Evolutionary conservation across 1,284 basidiomycete genomes (phyloP), one percentile per base, ranked within the genome.

Genomic region (Cryptococcus sp.): DNA sequence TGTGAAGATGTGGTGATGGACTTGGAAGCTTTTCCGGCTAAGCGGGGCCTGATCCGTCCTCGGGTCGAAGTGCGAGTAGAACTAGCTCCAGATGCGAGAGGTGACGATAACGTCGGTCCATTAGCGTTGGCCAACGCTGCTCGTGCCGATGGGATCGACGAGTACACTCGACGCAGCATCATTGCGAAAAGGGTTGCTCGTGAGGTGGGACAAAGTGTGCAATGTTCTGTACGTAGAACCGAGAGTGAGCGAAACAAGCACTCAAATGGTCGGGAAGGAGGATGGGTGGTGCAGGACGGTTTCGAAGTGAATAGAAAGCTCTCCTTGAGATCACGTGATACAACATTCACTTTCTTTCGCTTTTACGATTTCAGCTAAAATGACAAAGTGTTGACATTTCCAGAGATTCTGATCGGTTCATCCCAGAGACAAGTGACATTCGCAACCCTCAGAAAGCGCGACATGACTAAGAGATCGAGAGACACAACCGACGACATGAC

Each of bases 131-230:
- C 49, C 37, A 29, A 26, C 13, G 52, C 54, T 10, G 54, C 49
- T 25, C 61, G 40, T 5, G 58, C 50, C 10, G 57, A 55, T n/a
- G 64, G 54, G 17, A 62, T 48, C 10, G 71, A 71, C 17, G 68
- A 70, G 63, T 72, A 72, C 5, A 74, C 63, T 29, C 72, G 62
- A 50, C 72, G 66, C 16, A 67, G 54, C 19, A 74, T 56, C 67
- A 72, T 72, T 54, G 48, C 62, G 52, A 17, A n/a, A 8, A 26
- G n/a, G 26, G 29, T 22, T 20, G n/a, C 25, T n/a, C 7, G 47
- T 46, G 7, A 29, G 39, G 23, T 41, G 22, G 43, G 41, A 46
- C 23, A 49, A 39, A 16, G 22, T 15, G 15, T 52, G 40, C 20
- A 13, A 34, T 34, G 29, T 10, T 34, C 8, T 34, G 29, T 34